Conservation (phyloP, 805 yeast genomes). For the Spathaspora arborariae region DNA sequence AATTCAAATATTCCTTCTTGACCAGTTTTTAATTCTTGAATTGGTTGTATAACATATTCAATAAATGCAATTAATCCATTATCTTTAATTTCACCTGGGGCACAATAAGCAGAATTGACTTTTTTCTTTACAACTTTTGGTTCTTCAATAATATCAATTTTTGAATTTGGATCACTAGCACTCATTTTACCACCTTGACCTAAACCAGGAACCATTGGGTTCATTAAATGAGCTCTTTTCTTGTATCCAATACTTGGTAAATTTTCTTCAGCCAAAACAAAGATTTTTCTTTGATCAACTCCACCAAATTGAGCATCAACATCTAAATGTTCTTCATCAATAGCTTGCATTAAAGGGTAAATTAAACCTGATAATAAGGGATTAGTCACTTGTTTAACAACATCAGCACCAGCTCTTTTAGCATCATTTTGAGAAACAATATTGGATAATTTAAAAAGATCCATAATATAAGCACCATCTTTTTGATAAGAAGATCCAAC, state of each 20-base stretch:
- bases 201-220: slow-evolving; percentile 97
- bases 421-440: slow-evolving; percentile 91
- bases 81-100: slow-evolving; percentile 86
- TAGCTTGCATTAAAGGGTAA: slow-evolving; percentile 98
- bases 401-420: slow-evolving; percentile 99
- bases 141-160: slow-evolving; percentile 87
- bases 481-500: slow-evolving; percentile 90
- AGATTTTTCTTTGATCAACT: slow-evolving; percentile 97
- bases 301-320: slow-evolving; percentile 98
- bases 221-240: slow-evolving; percentile 98
- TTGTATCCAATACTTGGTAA: slow-evolving; percentile 84
- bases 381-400: slow-evolving; percentile 93
- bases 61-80: slow-evolving; percentile 88
- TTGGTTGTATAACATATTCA: slow-evolving; percentile 81
- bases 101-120: slow-evolving; percentile 88
- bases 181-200: slow-evolving; percentile 98
- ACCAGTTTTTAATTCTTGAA: slow-evolving; percentile 69
- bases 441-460: slow-evolving; percentile 81
- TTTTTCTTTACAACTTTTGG: slow-evolving; percentile 88
- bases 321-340: slow-evolving; percentile 86
- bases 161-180: slow-evolving; percentile 97
- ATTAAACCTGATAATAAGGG: slow-evolving; percentile 91
- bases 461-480: slow-evolving; percentile 76
- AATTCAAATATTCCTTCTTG: slow-evolving; percentile 56
- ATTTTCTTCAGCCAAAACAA: slow-evolving; percentile 94